These are phyloP conservation scores for Aspergillus steynii DNA, from an alignment of 495 filamentous ascomycete genomes.

Conservation along the genomic window DNA sequence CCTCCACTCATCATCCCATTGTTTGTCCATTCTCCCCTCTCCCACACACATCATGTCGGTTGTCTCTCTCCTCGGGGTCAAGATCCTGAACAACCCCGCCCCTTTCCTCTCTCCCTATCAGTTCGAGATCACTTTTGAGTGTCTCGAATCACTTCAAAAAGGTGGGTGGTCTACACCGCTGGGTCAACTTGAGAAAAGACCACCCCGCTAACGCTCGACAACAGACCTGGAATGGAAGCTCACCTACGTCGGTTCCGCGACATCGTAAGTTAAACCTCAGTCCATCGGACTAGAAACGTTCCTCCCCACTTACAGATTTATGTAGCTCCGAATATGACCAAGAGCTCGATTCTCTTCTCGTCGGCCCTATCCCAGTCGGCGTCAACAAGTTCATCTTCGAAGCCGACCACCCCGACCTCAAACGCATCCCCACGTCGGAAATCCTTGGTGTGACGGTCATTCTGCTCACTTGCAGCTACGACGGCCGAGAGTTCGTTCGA, in stretches of 20 bases:
- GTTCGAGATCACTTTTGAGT: conserved; percentile 99
- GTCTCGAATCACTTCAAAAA: conserved; percentile 88
- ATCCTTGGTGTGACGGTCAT: conserved; percentile 97
- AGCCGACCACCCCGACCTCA: conserved; percentile 86
- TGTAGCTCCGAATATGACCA: conserved; percentile 90
- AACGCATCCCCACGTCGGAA: conserved; percentile 87
- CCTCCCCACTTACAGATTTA: conserved; percentile 21
- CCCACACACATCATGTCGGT: conserved; percentile 75
- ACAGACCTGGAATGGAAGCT: conserved; percentile 98
- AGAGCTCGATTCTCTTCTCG: conserved; percentile 93
- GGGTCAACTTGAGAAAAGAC: not conserved
- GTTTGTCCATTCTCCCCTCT: conserved; percentile 5
- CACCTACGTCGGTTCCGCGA: conserved; percentile 97
- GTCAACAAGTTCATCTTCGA: conserved; percentile 99
- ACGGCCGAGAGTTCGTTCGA: conserved; percentile 93
- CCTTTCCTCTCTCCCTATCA: conserved; percentile 84
- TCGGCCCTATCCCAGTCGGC: conserved; percentile 93
- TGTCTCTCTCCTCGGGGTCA: conserved; percentile 91
- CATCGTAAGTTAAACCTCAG: conserved; percentile 64
- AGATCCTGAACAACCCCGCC: conserved; percentile 95
- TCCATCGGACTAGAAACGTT: conserved; percentile 4
- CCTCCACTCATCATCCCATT: not conserved
- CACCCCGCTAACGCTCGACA: not conserved
- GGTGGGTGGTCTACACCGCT: conserved; percentile 47
- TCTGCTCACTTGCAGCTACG: conserved; percentile 94